A percentile compares a stretch with the other conserved stretches of the same genome.
Conservation (phyloP, 345 rosid species). For the Camelina laxa region DNA sequence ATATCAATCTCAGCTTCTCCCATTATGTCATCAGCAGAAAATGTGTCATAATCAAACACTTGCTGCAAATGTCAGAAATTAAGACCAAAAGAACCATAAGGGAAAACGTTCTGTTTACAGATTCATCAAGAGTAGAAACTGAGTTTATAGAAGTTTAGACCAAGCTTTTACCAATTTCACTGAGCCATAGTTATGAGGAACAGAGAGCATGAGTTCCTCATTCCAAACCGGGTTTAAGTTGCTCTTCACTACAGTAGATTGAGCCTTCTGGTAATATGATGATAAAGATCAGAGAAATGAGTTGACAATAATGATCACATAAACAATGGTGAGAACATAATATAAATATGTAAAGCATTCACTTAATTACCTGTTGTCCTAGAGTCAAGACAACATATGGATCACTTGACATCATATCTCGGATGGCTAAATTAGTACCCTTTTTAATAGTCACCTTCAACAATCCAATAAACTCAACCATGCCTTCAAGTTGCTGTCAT, state of each 20-base stretch:
- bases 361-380: constrained; percentile 73
- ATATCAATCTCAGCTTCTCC: constrained; percentile 95
- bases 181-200: constrained; percentile 65
- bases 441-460: constrained; percentile 74
- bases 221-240: constrained; percentile 87
- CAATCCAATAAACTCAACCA: constrained; percentile 87
- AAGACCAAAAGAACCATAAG: neutral
- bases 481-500: constrained; percentile 65
- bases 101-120: neutral
- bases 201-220: constrained; percentile 80
- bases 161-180: constrained; percentile 63
- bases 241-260: constrained; percentile 58
- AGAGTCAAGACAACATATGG: constrained; percentile 83
- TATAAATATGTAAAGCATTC: constrained; percentile 5
- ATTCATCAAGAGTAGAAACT: neutral
- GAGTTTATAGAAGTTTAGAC: neutral
- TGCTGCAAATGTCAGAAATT: constrained; percentile 52
- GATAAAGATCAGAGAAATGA: constrained; percentile 8
- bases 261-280: constrained; percentile 55
- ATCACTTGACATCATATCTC: constrained; percentile 97
- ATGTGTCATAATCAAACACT: constrained; percentile 86
- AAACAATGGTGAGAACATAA: neutral
- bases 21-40: constrained; percentile 98
- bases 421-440: constrained; percentile 78
- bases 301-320: constrained; percentile 16